These are phyloP conservation scores for Fusarium albidum DNA, from an alignment of 2,329 filamentous ascomycete genomes.

Conservation along the genomic window DNA sequence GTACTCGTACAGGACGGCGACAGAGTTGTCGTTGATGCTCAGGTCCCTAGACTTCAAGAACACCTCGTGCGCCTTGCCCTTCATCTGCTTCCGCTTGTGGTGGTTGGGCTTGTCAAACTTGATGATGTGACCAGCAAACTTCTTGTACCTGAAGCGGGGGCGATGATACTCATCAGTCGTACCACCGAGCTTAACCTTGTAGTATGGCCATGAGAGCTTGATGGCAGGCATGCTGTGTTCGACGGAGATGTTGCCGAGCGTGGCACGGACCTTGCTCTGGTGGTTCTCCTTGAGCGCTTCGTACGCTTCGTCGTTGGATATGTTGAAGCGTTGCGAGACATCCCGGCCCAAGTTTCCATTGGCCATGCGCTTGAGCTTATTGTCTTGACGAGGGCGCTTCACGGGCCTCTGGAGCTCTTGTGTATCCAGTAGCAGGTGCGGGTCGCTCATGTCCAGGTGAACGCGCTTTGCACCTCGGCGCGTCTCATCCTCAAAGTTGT, in stretches of 20 bases:
- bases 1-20: conserved; percentile 89
- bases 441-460: conserved; percentile 86
- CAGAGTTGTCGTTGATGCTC: conserved; percentile 87
- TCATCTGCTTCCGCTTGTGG: conserved; percentile 83
- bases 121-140: conserved; percentile 71
- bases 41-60: conserved; percentile 85
- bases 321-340: conserved; percentile 86
- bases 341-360: conserved; percentile 76
- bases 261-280: conserved; percentile 93
- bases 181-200: conserved; percentile 82
- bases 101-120: conserved; percentile 75
- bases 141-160: conserved; percentile 77
- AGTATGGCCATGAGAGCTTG: conserved; percentile 94
- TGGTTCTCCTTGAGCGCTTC: conserved; percentile 96
- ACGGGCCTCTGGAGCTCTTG: conserved; percentile 69
- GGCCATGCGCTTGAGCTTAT: conserved; percentile 71
- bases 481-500: conserved; percentile 80
- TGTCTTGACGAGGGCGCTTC: conserved; percentile 65
- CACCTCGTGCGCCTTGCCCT: conserved; percentile 79
- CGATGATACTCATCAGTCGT: conserved; percentile 85
- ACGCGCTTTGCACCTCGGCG: conserved; percentile 79
- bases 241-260: conserved; percentile 88
- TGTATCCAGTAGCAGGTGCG: conserved; percentile 84
- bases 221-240: conserved; percentile 94
- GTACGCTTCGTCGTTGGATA: conserved; percentile 95